phyloP scores from a whole-genome alignment of 148 eudicot genomes.

The Tetragonia tetragonoides region DNA sequence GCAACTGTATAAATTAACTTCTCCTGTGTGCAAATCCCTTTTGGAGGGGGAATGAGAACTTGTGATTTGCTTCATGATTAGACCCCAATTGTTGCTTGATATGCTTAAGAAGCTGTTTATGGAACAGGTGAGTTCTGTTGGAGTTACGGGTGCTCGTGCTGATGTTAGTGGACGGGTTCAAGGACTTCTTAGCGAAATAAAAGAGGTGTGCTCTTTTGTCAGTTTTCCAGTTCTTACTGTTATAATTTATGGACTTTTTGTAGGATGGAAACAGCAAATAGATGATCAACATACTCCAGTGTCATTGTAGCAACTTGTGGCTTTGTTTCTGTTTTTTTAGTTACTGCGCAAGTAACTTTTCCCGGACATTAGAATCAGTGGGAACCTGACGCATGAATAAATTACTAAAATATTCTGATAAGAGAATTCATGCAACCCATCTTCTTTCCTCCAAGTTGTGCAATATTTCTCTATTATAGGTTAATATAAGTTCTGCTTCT shows the following conservation, averaged over 20 bases:
- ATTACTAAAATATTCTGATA: background rate
- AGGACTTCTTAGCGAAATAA: constrained; percentile 63
- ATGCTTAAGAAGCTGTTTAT: constrained; percentile 19
- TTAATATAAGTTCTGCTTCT: too few species aligned
- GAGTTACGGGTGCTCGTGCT: constrained; percentile 90
- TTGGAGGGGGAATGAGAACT: background rate
- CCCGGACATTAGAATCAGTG: background rate
- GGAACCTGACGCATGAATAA: background rate
- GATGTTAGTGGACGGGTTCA: constrained; percentile 66
- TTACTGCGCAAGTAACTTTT: too few species aligned
- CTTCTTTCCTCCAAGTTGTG: background rate
- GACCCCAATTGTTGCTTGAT: constrained; percentile 2
- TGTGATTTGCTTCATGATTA: constrained; percentile 1
- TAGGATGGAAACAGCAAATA: background rate
- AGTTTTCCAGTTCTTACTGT: background rate
- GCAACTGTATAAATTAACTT: background rate
- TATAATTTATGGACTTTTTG: background rate
- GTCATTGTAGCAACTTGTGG: background rate
- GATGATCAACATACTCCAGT: background rate
- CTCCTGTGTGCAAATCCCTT: background rate
- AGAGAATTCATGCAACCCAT: background rate
- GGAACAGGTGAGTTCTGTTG: constrained; percentile 76
- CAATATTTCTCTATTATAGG: background rate
- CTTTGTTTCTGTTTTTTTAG: too few species aligned
- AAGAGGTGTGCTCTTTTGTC: constrained; percentile 50